These are phyloP conservation scores for Trypanosoma grayi DNA, from an alignment of 208 protist genomes.

Conservation along the genomic window DNA sequence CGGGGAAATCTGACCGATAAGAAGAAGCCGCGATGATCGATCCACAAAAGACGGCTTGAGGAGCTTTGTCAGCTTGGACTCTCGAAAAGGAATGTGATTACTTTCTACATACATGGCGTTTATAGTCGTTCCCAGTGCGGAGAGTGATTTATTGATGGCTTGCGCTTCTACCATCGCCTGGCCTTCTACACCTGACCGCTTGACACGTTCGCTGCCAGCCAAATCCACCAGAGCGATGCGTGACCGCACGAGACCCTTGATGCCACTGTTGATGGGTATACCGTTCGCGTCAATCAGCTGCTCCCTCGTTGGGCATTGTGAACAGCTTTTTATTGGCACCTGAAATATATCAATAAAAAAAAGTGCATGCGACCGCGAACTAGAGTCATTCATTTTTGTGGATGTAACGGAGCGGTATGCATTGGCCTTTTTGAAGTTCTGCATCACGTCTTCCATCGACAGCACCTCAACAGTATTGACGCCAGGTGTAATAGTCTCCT, in stretches of 20 bases:
- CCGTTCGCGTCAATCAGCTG: slow-evolving; percentile 57
- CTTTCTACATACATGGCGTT: slow-evolving; percentile 81
- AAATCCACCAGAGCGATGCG: slow-evolving; percentile 96
- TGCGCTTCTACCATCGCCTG: slow-evolving; percentile 88
- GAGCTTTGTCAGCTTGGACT: slow-evolving; percentile 92
- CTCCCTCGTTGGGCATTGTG: slow-evolving; percentile 30
- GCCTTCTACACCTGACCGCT: slow-evolving; percentile 83
- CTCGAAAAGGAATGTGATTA: slow-evolving; percentile 84
- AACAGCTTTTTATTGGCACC: slow-evolving; percentile 30
- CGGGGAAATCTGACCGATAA: slow-evolving; percentile 86
- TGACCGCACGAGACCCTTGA: slow-evolving; percentile 79
- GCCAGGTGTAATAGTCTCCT: slow-evolving; percentile 67
- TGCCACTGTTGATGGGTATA: slow-evolving; percentile 31
- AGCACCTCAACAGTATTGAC: slow-evolving; percentile 64
- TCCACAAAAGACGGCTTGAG: slow-evolving; percentile 81
- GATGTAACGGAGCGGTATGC: slow-evolving; percentile 66
- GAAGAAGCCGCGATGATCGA: slow-evolving; percentile 54
- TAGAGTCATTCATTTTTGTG: slow-evolving; percentile 91
- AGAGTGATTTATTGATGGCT: slow-evolving; percentile 90
- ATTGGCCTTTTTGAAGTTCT: slow-evolving; percentile 76
- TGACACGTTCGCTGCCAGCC: slow-evolving; percentile 92
- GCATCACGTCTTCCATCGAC: slow-evolving; percentile 68
- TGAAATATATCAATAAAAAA: slow-evolving; percentile 91
- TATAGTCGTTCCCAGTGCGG: slow-evolving; percentile 81
- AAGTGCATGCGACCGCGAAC: slow-evolving; percentile 88